Evolutionary conservation across 176 grass and related monocot genomes (phyloP), one percentile per base, ranked within the genome.

Genomic region (Zoysia japonica): DNA sequence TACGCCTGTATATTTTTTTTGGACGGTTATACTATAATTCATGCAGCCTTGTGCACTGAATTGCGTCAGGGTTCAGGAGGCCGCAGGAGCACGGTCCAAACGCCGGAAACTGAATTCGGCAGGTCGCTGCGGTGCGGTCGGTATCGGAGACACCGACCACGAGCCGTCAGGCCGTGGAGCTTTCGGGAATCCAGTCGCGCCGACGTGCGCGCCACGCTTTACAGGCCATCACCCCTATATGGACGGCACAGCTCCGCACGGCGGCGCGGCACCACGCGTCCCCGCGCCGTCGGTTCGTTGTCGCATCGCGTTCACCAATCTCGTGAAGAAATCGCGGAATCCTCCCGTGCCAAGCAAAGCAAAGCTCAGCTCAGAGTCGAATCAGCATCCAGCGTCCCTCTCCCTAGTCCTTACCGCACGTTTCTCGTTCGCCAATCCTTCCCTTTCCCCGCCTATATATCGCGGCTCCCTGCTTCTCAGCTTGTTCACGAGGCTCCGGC

Each of bases 311-410:
- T 87, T 78, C 80, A 76, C 78, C 73, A 54, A 68, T 28, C 47
- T 70, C 54, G 66, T 62, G 71, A 79, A 80, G 81, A 65, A 52
- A 87, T 39, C 16, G 65, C 67, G 78, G 93, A 92, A 85, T 95
- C 89, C 87, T 90, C 83, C 52, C 67, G 46, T 42, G 47, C 44
- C 90, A 92, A 92, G 93, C 68, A 96, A 96, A 96, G 74, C 70
- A 45, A 47, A 36, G 52, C 11, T 79, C 62, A 14, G 9, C 72
- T 53, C 16, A 44, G 20, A 71, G 19, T 6, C 12, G 20, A 72
- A 37, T 72, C 48, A 56, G 61, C 13, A 42, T 66, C 9, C 55
- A 6, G 6, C 17, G 55, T 20, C 5, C 28, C 9, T 44, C 67
- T 61, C 39, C 68, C 83, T 43, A 8, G 61, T 61, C 39, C 68